Evolutionary conservation across 2,329 filamentous ascomycete genomes (phyloP).

Genomic region (Dactylonectria macrodidyma): DNA sequence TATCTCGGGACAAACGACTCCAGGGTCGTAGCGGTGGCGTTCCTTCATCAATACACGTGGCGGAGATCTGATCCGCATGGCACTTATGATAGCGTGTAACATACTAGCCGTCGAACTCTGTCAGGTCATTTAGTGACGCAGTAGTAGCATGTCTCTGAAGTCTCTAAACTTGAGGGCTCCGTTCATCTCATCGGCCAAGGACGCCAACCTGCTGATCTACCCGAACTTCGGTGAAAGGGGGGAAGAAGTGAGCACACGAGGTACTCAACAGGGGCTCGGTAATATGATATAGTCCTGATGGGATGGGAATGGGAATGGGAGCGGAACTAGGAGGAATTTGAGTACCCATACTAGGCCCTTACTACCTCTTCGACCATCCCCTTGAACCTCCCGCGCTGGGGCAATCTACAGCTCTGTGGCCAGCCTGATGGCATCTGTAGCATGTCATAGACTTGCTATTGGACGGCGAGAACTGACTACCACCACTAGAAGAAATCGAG

Average conservation of each 20-base stretch:
- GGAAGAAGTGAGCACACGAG: background rate
- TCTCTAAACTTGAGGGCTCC: slow-evolving; percentile 11
- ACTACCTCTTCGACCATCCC: slow-evolving; percentile 34
- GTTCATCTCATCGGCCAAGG: background rate
- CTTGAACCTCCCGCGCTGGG: slow-evolving; percentile 51
- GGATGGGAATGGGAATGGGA: background rate
- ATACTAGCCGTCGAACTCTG: slow-evolving; percentile 1
- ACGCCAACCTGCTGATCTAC: background rate
- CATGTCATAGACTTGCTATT: slow-evolving; percentile 60
- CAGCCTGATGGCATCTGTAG: slow-evolving; percentile 72
- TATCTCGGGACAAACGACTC: slow-evolving; percentile 4
- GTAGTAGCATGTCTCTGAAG: background rate
- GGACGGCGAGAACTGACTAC: slow-evolving; percentile 41
- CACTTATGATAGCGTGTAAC: background rate
- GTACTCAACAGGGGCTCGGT: background rate
- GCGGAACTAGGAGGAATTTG: background rate
- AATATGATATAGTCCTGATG: background rate
- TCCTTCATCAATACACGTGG: background rate
- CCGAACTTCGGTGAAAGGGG: background rate
- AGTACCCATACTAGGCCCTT: slow-evolving; percentile 10
- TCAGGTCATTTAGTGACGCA: slow-evolving; percentile 4
- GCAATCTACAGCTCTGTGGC: slow-evolving; percentile 73
- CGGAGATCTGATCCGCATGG: slow-evolving; percentile 6
- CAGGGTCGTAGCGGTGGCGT: background rate
- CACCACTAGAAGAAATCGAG: slow-evolving; percentile 69